A percentile compares a stretch with the other conserved stretches of the same genome.
Evolutionary conservation across 352 stramenopile species (phyloP).

Genomic region (Pythium aphanidermatum): DNA sequence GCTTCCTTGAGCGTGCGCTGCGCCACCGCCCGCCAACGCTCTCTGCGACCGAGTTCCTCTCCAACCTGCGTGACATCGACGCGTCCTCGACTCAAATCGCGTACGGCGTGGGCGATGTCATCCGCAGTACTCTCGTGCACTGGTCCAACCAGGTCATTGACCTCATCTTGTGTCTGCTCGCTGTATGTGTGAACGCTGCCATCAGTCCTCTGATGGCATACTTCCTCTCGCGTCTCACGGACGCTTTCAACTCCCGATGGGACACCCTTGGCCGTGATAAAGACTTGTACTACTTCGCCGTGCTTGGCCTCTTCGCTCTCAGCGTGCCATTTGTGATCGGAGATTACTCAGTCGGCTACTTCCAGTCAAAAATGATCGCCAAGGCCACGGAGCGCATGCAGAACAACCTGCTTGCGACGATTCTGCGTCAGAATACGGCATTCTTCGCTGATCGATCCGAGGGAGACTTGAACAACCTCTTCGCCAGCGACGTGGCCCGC

Average conservation of each 20-base stretch:
- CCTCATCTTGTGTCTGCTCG: slow-evolving; percentile 68
- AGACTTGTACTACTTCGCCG: slow-evolving; percentile 51
- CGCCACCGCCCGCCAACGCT: slow-evolving; percentile 70
- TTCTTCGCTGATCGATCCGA: slow-evolving; percentile 85
- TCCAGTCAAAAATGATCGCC: slow-evolving; percentile 89
- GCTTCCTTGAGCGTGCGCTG: slow-evolving; percentile 74
- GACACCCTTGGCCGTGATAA: slow-evolving; percentile 33
- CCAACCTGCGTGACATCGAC: slow-evolving; percentile 80
- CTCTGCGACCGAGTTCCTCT: slow-evolving; percentile 76
- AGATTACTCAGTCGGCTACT: slow-evolving; percentile 84
- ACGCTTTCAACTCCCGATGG: slow-evolving; percentile 50
- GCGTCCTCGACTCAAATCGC: slow-evolving; percentile 63
- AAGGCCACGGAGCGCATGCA: slow-evolving; percentile 82
- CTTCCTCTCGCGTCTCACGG: slow-evolving; percentile 66
- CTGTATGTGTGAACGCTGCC: slow-evolving; percentile 78
- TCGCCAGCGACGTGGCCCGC: slow-evolving; percentile 80
- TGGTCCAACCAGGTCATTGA: slow-evolving; percentile 80
- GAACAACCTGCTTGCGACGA: slow-evolving; percentile 65
- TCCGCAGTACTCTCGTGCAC: slow-evolving; percentile 74
- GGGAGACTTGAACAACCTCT: slow-evolving; percentile 86
- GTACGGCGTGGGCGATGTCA: slow-evolving; percentile 72
- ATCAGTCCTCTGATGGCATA: slow-evolving; percentile 76
- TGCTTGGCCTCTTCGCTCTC: slow-evolving; percentile 66
- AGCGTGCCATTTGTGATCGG: slow-evolving; percentile 82
- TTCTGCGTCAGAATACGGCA: slow-evolving; percentile 67